A percentile compares a stretch with the other conserved stretches of the same genome.
Conservation (phyloP, 2,329 filamentous ascomycete genomes). For the Ophiostoma populinum region DNA sequence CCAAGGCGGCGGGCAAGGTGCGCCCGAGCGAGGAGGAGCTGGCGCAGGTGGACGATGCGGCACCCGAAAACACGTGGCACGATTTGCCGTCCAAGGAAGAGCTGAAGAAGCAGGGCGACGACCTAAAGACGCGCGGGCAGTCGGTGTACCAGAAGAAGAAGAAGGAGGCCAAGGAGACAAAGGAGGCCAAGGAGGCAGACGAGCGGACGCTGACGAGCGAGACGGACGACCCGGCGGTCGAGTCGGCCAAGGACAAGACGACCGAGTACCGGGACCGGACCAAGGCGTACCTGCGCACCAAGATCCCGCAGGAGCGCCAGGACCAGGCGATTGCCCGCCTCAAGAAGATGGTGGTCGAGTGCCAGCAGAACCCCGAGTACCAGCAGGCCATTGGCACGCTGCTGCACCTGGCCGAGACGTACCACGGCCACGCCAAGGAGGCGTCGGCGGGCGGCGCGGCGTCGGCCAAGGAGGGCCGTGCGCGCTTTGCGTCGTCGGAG, state of each 20-base stretch:
- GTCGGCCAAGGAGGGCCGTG: conserved; percentile 56
- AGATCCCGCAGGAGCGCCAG: conserved; percentile 82
- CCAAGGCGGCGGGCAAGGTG: conserved; percentile 56
- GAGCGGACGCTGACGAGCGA: conserved; percentile 41
- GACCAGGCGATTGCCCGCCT: conserved; percentile 83
- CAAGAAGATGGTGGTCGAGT: conserved; percentile 95
- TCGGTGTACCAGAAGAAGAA: conserved; percentile 30
- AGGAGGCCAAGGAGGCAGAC: conserved; percentile 40
- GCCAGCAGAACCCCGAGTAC: conserved; percentile 90
- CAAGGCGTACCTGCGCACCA: conserved; percentile 63
- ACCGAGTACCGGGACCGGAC: conserved; percentile 25
- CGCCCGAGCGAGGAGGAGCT: conserved; percentile 66
- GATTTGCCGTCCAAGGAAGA: conserved; percentile 60
- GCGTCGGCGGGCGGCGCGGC: conserved; percentile 46
- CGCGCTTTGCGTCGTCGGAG: conserved; percentile 54
- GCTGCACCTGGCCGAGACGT: conserved; percentile 68
- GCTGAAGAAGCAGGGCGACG: conserved; percentile 51
- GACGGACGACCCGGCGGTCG: conserved; percentile 29
- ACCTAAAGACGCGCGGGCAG: conserved; percentile 16
- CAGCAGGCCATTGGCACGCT: conserved; percentile 80
- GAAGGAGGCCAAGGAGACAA: conserved; percentile 5
- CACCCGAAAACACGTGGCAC: conserved; percentile 86
- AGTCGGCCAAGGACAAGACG: conserved; percentile 24
- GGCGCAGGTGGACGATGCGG: conserved; percentile 61
- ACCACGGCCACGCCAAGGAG: conserved; percentile 55